Evolutionary conservation across 2,329 filamentous ascomycete genomes (phyloP).

Genomic region (Botryotinia calthae): DNA sequence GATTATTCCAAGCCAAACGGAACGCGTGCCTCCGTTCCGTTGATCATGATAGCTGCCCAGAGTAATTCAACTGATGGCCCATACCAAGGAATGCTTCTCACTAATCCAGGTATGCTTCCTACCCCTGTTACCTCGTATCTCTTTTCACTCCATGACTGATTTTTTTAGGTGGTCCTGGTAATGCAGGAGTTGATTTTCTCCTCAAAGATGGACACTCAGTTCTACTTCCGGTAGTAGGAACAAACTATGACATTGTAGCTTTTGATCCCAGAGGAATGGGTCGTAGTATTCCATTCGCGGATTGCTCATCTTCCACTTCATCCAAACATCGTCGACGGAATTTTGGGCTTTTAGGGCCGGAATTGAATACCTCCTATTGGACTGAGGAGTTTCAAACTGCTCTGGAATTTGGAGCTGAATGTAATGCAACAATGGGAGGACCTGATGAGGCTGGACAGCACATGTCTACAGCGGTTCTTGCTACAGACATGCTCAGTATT

Average conservation of each 20-base stretch:
- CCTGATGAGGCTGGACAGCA: conserved; percentile 38
- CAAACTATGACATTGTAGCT: conserved; percentile 50
- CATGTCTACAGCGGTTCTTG: conserved; percentile 36
- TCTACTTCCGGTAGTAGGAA: conserved; percentile 45
- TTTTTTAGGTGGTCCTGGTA: not conserved
- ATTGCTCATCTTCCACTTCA: conserved; percentile 19
- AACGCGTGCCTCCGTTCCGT: conserved; percentile 20
- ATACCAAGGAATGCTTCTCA: conserved; percentile 26
- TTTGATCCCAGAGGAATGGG: conserved; percentile 49
- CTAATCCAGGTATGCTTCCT: conserved; percentile 19
- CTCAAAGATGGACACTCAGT: conserved; percentile 31
- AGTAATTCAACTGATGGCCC: conserved; percentile 2
- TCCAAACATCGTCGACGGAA: not conserved
- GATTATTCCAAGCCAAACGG: conserved; percentile 23
- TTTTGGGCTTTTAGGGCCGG: conserved; percentile 14
- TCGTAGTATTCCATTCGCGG: conserved; percentile 23
- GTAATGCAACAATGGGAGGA: not conserved
- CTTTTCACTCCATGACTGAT: not conserved
- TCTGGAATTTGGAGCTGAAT: not conserved
- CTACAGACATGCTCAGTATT: conserved; percentile 38
- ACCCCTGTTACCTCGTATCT: not conserved
- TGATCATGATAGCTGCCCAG: conserved; percentile 24
- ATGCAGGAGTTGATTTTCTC: conserved; percentile 23
- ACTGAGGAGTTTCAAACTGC: not conserved
- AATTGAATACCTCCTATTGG: not conserved